Percentiles rank a stretch among this genome's conserved stretches.
Conservation (phyloP, 2,329 filamentous ascomycete genomes). For the Alternaria sp. region DNA sequence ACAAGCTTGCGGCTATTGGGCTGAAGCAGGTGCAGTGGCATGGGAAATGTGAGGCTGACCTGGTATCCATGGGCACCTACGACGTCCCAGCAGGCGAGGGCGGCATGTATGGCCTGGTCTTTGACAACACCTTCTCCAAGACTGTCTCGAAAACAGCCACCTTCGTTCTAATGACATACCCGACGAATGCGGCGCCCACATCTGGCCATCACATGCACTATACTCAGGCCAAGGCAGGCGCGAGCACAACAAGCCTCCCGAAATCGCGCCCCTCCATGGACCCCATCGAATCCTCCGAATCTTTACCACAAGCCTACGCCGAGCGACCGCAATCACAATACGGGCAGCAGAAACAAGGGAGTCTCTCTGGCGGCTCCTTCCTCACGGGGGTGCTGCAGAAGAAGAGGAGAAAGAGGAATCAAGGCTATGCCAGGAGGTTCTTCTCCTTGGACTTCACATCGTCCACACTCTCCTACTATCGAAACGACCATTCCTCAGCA, state of each 20-base stretch:
- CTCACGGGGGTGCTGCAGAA: conserved; percentile 89
- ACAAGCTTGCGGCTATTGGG: conserved; percentile 69
- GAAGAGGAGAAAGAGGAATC: conserved; percentile 88
- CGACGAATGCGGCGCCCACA: conserved; percentile 79
- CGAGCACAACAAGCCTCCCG: conserved; percentile 51
- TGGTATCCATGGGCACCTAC: conserved; percentile 88
- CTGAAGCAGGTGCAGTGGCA: conserved; percentile 76
- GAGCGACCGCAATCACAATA: conserved; percentile 55
- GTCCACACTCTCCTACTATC: conserved; percentile 94
- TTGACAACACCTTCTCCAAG: conserved; percentile 99
- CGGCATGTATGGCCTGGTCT: conserved; percentile 95
- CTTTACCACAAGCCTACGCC: conserved; percentile 52
- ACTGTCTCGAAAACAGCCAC: conserved; percentile 89
- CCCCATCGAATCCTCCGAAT: conserved; percentile 61
- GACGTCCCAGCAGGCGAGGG: conserved; percentile 77
- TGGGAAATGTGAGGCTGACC: conserved; percentile 95
- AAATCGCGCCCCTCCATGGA: conserved; percentile 54
- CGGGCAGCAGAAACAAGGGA: conserved; percentile 27
- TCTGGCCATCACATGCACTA: conserved; percentile 73
- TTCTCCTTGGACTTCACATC: conserved; percentile 96
- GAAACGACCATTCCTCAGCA: conserved; percentile 90
- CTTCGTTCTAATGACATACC: conserved; percentile 93
- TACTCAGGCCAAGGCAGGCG: conserved; percentile 63
- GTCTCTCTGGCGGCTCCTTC: conserved; percentile 60
- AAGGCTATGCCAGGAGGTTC: conserved; percentile 90